Percentiles rank a stretch among this genome's conserved stretches.
Conservation (phyloP, 2,329 filamentous ascomycete genomes). For the Cladorrhinum sp. region DNA sequence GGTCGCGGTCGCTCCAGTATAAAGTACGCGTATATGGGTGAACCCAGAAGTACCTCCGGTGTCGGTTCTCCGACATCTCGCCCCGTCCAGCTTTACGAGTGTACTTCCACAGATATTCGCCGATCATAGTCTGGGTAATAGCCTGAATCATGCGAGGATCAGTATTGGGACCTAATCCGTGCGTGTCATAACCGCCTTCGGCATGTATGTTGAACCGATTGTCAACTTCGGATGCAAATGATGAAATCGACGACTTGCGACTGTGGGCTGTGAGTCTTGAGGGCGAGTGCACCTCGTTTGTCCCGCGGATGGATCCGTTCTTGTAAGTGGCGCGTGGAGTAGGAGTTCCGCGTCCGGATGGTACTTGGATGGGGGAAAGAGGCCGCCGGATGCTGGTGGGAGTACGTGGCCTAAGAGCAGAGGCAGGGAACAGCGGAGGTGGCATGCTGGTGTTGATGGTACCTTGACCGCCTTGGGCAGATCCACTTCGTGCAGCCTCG, state of each 20-base stretch:
- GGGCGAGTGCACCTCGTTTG: constrained; percentile 48
- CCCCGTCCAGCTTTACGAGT: constrained; percentile 89
- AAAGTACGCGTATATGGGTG: constrained; percentile 94
- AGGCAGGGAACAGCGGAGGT: constrained; percentile 79
- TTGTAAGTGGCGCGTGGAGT: constrained; percentile 53
- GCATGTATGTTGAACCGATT: constrained; percentile 78
- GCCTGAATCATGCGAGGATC: constrained; percentile 99
- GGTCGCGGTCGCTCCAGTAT: constrained; percentile 94
- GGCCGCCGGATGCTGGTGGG: constrained; percentile 51
- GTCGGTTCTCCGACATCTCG: constrained; percentile 83
- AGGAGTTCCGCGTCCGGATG: constrained; percentile 51
- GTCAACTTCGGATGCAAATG: constrained; percentile 92
- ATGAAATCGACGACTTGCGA: constrained; percentile 84
- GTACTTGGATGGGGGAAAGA: constrained; percentile 44
- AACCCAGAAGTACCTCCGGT: constrained; percentile 97
- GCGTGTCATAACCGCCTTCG: constrained; percentile 50
- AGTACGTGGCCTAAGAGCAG: constrained; percentile 63
- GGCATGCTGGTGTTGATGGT: constrained; percentile 63
- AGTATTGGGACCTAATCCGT: constrained; percentile 67
- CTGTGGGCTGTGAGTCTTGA: constrained; percentile 42
- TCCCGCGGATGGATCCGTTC: constrained; percentile 46
- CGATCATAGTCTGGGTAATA: constrained; percentile 99
- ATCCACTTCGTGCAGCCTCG: constrained; percentile 67
- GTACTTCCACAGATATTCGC: constrained; percentile 98
- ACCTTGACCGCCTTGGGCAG: constrained; percentile 41